A percentile compares a stretch with the other conserved stretches of the same genome.
phyloP scores from a whole-genome alignment of 1,284 basidiomycete genomes.

The Blastosporella zonata region DNA sequence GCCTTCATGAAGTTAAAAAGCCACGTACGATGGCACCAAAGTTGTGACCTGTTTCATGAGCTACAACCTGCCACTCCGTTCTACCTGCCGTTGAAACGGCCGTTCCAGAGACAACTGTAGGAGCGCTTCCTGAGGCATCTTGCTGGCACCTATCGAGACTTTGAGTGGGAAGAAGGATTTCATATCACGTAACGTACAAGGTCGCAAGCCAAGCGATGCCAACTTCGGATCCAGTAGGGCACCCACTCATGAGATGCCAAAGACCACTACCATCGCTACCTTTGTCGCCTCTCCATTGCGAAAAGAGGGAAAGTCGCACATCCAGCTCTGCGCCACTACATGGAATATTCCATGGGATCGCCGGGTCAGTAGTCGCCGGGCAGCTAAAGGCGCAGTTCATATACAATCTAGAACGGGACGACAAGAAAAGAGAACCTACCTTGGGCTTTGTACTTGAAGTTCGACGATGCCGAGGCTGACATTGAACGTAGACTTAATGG shows the following conservation, averaged over 20 bases:
- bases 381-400: conserved; percentile 39
- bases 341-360: conserved; percentile 57
- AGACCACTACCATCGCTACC: conserved; percentile 75
- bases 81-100: conserved; percentile 77
- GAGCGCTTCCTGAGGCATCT: conserved; percentile 42
- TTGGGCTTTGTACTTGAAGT: conserved; percentile 62
- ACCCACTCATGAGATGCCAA: conserved; percentile 91
- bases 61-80: conserved; percentile 79
- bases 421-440: conserved; percentile 28
- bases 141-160: conserved; percentile 49
- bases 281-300: conserved; percentile 76
- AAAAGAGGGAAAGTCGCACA: conserved; percentile 76
- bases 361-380: conserved; percentile 45
- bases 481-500: conserved; percentile 68
- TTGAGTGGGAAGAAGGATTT: background rate
- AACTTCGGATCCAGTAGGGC: conserved; percentile 81
- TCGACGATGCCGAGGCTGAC: conserved; percentile 84
- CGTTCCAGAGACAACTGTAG: conserved; percentile 72
- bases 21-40: conserved; percentile 84
- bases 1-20: conserved; percentile 7
- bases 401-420: background rate
- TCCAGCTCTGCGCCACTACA: conserved; percentile 43
- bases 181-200: conserved; percentile 39
- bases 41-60: conserved; percentile 90
- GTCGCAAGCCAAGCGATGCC: conserved; percentile 90